A percentile compares a stretch with the other conserved stretches of the same genome.
These are phyloP conservation scores for Magnolia officinalis DNA, from an alignment of 164 flowering plant species.

Conservation along the genomic window DNA sequence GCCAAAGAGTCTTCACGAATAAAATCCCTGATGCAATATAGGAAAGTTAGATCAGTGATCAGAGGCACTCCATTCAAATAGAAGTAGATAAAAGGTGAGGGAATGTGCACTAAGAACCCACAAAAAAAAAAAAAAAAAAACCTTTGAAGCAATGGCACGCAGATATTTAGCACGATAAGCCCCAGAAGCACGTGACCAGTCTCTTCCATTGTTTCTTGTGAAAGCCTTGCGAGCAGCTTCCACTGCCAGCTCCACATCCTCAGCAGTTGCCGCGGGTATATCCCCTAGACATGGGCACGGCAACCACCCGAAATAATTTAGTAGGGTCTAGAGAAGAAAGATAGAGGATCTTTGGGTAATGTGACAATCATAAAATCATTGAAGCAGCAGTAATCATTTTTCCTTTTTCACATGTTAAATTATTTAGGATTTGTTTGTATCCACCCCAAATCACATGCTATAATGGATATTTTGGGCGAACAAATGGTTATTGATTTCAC, in stretches of 20 bases:
- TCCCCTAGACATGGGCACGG: conserved; percentile 43
- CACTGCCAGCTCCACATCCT: conserved; percentile 89
- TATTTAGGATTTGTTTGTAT: too few species aligned
- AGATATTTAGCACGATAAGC: conserved; percentile 84
- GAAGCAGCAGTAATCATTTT: not conserved
- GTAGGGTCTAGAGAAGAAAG: not conserved
- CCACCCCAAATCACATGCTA: too few species aligned
- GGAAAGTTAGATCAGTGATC: not conserved
- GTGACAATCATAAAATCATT: not conserved
- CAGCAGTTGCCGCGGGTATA: conserved; percentile 86
- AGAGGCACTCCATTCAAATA: not conserved
- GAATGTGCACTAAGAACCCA: not conserved
- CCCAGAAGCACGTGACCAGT: conserved; percentile 81
- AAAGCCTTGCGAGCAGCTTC: conserved; percentile 76
- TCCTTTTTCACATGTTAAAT: not conserved
- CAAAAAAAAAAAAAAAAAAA: conserved; percentile 16
- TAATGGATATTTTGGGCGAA: too few species aligned
- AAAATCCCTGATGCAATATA: too few species aligned
- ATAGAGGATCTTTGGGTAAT: not conserved
- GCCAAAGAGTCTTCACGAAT: too few species aligned
- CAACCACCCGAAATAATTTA: too few species aligned
- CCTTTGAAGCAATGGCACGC: conserved; percentile 95
- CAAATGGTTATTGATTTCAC: too few species aligned
- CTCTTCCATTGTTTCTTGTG: conserved; percentile 52
- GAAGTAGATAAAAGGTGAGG: not conserved